These are phyloP conservation scores for Salix suchowensis DNA, from an alignment of 345 rosid species.

Conservation along the genomic window DNA sequence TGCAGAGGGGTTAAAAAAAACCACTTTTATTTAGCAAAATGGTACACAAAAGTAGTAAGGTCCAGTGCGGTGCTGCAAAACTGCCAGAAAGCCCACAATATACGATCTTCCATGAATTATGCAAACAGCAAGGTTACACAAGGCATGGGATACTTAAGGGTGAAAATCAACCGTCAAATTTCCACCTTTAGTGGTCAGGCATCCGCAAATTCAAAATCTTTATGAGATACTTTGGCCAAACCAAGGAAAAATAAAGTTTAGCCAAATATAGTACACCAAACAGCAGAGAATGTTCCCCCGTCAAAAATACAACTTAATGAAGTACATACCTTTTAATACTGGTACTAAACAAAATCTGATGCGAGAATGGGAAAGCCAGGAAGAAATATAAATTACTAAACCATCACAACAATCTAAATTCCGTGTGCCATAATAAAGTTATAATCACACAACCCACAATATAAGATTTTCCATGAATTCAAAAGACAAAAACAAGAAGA, in stretches of 20 bases:
- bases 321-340: background rate
- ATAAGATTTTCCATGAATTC: background rate
- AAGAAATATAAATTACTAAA: background rate
- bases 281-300: background rate
- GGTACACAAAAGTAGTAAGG: no score
- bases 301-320: background rate
- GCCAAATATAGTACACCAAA: background rate
- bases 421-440: background rate
- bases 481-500: background rate
- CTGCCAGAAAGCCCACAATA: no score
- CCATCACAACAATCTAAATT: no score
- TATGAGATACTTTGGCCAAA: no score
- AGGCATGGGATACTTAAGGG: background rate
- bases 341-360: background rate
- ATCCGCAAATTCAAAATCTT: background rate
- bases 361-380: background rate
- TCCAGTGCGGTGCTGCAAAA: background rate
- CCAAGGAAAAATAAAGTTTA: background rate
- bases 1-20: background rate
- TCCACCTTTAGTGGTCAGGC: background rate
- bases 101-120: no score
- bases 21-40: background rate
- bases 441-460: background rate
- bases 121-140: background rate
- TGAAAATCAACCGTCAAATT: background rate